Percentiles rank a stretch among this genome's conserved stretches.
Conservation (phyloP, 441 rosid species). For the Cnidoscolus chayamansa region DNA sequence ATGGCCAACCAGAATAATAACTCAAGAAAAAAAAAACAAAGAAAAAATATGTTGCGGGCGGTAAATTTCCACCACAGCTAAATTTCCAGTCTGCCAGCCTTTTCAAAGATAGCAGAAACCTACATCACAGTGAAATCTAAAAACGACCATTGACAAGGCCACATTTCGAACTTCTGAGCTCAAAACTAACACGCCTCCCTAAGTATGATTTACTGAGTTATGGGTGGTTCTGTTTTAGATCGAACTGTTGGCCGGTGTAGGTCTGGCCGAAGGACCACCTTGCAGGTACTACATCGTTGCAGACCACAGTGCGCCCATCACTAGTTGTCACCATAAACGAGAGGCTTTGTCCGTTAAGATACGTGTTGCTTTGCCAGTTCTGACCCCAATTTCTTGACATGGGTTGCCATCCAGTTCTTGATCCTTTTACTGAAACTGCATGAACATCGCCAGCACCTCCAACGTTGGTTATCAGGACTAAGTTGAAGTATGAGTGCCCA, state of each 20-base stretch:
- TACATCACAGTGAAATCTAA: background rate
- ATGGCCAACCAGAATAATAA: background rate
- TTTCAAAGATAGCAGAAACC: background rate
- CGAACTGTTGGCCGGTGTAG: slow-evolving; percentile 23
- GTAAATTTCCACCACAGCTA: slow-evolving; percentile 9
- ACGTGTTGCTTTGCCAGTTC: slow-evolving; percentile 50
- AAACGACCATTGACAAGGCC: background rate
- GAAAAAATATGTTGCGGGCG: background rate
- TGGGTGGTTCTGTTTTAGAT: background rate
- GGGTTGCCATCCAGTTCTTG: slow-evolving; percentile 35
- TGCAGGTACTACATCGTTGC: slow-evolving; percentile 38
- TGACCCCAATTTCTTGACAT: slow-evolving; percentile 59
- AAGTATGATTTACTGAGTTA: background rate
- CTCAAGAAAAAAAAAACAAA: background rate
- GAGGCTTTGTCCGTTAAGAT: slow-evolving; percentile 46
- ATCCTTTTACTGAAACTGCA: slow-evolving; percentile 38
- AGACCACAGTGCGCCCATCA: slow-evolving; percentile 33
- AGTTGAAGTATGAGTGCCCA: slow-evolving; percentile 49
- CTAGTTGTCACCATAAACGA: slow-evolving; percentile 48
- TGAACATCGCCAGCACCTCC: slow-evolving; percentile 48
- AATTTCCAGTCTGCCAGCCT: background rate
- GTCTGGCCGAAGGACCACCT: slow-evolving; percentile 47
- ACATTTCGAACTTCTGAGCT: background rate
- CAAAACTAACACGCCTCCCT: background rate
- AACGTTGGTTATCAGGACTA: slow-evolving; percentile 46